Base-by-base conservation (phyloP, 805 yeast genomes). In the Nematodospora valgi region DNA sequence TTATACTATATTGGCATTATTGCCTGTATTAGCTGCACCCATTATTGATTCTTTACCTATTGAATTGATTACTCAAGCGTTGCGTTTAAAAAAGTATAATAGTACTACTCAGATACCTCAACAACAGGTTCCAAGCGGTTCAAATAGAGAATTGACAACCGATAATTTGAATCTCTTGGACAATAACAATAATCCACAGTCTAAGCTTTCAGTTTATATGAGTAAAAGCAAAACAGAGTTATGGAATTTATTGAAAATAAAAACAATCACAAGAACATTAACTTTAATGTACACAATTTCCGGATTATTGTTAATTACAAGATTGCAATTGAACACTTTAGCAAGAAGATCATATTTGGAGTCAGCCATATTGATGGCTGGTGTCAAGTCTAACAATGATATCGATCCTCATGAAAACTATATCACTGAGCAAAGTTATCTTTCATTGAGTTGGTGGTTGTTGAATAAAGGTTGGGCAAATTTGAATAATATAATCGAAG, bases 381-480 rank as follows among this genome's bases (percentile, higher is more conserved):
- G 81, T 45, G 59, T 75, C 62, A 35, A 47, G 23, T 5, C 29
- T 27, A 26, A 30, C 18, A 36, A 30, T 18, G 42, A 43, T 21
- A 35, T 43, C 13, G 44, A 47, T 15, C 45, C 48, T 19, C 45
- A 46, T 15, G 61, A 59, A 23, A 74, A 74, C 45, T 78, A 81
- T 51, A 59, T 73, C 22, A 70, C 81, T 24, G 93, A 84, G 48
- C 91, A 93, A 49, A 82, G 87, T 33, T 91, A 84, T 54, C 67
- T 91, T 30, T 82, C 95, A 0, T 74, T 87, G 43, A 82, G 89
- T 41, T 91, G 97, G 96, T 91, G 96, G 96, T 58, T 91, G 30
- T 66, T 91, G 33, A 88, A 91, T 56, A 76, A 80, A 44, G 98
- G 98, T 0, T 87, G 93, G 88, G 48, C 69, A 15, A 62, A 68